These are phyloP conservation scores for Pyrenula aspistea DNA, from an alignment of 495 filamentous ascomycete species.

Conservation along the genomic window DNA sequence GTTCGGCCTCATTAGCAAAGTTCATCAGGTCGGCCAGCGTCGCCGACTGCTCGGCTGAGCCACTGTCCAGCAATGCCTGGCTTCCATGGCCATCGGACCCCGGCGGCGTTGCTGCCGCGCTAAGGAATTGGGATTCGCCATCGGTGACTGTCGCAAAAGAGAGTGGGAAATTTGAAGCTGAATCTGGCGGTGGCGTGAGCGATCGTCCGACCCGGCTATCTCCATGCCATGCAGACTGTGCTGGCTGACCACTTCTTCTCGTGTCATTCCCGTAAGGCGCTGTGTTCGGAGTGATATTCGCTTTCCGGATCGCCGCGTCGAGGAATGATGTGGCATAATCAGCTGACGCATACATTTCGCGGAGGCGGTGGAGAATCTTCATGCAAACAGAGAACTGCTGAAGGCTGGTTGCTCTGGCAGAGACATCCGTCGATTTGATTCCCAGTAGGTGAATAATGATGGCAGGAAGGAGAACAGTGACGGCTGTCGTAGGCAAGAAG, in stretches of 20 bases:
- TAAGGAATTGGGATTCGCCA: background rate
- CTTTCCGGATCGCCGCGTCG: constrained; percentile 72
- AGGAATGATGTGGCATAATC: constrained; percentile 80
- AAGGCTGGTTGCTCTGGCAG: constrained; percentile 52
- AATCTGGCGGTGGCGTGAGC: constrained; percentile 4
- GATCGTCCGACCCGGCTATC: background rate
- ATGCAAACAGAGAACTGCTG: constrained; percentile 78
- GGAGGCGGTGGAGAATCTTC: constrained; percentile 66
- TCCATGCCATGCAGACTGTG: background rate
- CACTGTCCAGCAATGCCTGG: background rate
- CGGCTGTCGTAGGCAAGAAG: constrained; percentile 76
- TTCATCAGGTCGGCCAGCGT: constrained; percentile 35
- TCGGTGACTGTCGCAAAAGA: background rate
- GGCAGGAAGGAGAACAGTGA: constrained; percentile 78
- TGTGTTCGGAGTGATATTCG: constrained; percentile 35
- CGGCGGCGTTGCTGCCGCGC: background rate
- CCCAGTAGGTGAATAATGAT: constrained; percentile 87
- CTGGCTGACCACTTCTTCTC: constrained; percentile 19
- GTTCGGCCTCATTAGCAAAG: constrained; percentile 33
- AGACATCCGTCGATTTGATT: constrained; percentile 65
- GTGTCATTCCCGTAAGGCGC: background rate
- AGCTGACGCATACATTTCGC: constrained; percentile 75
- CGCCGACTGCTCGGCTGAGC: background rate
- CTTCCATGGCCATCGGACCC: background rate
- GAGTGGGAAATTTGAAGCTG: constrained; percentile 8